Evolutionary conservation across 2,329 filamentous ascomycete genomes (phyloP).

Genomic region (Cytospora leucostoma): DNA sequence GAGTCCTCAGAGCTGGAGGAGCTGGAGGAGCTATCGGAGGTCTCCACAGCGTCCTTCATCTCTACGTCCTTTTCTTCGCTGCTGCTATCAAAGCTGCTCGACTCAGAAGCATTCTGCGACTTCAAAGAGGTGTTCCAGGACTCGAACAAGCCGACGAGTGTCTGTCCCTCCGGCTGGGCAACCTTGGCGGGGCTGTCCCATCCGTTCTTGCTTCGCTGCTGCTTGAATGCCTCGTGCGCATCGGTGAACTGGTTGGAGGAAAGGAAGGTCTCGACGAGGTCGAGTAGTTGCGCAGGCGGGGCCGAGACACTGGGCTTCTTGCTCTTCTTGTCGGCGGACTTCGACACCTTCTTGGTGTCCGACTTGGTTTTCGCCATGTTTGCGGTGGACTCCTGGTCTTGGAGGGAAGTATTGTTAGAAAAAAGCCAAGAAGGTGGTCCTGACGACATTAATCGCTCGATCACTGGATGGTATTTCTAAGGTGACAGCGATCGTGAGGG

Average conservation of each 20-base stretch:
- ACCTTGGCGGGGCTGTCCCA: constrained; percentile 41
- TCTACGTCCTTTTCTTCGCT: constrained; percentile 37
- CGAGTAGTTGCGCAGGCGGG: constrained; percentile 63
- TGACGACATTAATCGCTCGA: constrained; percentile 26
- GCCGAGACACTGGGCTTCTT: constrained; percentile 31
- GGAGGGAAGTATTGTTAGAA: constrained; percentile 25
- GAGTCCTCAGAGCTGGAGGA: constrained; percentile 33
- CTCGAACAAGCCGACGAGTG: constrained; percentile 53
- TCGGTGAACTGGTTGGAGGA: constrained; percentile 64
- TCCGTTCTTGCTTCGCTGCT: constrained; percentile 59
- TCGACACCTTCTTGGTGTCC: constrained; percentile 21
- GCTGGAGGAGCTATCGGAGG: constrained; percentile 30
- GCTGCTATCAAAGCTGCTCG: constrained; percentile 34
- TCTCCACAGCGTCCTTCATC: constrained; percentile 47
- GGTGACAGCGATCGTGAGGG: not conserved
- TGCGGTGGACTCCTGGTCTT: not conserved
- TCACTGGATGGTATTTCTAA: not conserved
- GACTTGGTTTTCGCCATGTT: constrained; percentile 30
- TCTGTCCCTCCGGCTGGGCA: constrained; percentile 31
- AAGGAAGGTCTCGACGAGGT: constrained; percentile 68
- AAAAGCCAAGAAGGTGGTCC: constrained; percentile 31
- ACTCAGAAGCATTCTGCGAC: constrained; percentile 34
- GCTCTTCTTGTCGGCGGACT: constrained; percentile 10
- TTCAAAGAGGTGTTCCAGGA: constrained; percentile 49
- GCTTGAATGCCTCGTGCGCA: constrained; percentile 62